Conservation (phyloP, 495 filamentous ascomycete species). For the Recurvomyces mirabilis region DNA sequence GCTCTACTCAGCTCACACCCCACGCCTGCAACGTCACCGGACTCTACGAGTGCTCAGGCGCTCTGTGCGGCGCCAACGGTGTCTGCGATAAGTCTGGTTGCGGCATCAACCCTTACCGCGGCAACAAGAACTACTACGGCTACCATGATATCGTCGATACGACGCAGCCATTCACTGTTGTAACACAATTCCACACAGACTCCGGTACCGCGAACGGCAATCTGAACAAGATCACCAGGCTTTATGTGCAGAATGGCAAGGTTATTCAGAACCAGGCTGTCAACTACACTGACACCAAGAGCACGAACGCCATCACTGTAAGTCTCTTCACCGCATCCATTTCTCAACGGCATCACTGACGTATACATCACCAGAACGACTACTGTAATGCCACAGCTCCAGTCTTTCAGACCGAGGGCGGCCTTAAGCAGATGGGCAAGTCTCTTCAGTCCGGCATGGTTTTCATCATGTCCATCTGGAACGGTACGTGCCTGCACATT, state of each 20-base stretch:
- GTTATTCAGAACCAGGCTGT: constrained; percentile 38
- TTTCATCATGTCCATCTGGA: constrained; percentile 54
- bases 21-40: constrained; percentile 50
- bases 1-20: constrained; percentile 47
- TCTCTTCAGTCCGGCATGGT: constrained; percentile 51
- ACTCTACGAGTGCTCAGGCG: constrained; percentile 47
- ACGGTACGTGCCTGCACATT: too few relatives aligned
- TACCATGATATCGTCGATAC: constrained; percentile 46
- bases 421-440: constrained; percentile 26
- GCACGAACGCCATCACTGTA: constrained; percentile 7
- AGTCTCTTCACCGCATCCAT: constrained; percentile 48
- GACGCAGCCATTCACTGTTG: constrained; percentile 50
- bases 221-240: constrained; percentile 53
- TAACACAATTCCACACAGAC: constrained; percentile 58
- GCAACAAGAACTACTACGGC: constrained; percentile 46
- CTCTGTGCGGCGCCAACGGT: constrained; percentile 42
- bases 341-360: constrained; percentile 42
- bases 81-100: constrained; percentile 69
- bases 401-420: constrained; percentile 20
- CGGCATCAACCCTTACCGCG: constrained; percentile 64
- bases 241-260: constrained; percentile 60
- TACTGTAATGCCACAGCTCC: constrained; percentile 11
- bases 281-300: constrained; percentile 10
- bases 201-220: constrained; percentile 42
- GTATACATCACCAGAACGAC: not conserved